A percentile compares a stretch with the other conserved stretches of the same genome.
Conservation (phyloP, 495 filamentous ascomycete species). For the Trichocladium antarcticum region DNA sequence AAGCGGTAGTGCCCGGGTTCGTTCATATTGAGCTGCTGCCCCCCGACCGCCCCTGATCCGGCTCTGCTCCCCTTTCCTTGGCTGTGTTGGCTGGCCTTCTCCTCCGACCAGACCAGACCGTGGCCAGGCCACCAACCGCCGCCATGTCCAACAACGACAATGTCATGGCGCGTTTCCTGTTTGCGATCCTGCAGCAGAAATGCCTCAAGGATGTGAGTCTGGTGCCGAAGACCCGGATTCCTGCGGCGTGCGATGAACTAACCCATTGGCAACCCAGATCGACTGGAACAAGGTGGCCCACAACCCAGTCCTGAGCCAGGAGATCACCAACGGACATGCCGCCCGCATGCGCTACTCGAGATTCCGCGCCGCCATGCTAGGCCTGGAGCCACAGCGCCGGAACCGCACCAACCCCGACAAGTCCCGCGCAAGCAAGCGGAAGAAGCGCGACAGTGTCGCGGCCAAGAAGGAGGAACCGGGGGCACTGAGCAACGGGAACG, state of each 20-base stretch:
- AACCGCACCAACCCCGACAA: slow-evolving; percentile 29
- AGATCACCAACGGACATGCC: slow-evolving; percentile 70
- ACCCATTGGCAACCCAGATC: slow-evolving; percentile 37
- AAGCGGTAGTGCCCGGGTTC: slow-evolving; percentile 2
- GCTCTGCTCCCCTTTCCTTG: slow-evolving; percentile 5
- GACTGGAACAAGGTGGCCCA: slow-evolving; percentile 62
- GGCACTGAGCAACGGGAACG: background rate
- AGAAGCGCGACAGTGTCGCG: slow-evolving; percentile 26
- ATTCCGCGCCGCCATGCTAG: slow-evolving; percentile 41
- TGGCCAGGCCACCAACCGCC: slow-evolving; percentile 4
- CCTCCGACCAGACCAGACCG: background rate
- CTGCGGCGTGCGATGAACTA: background rate
- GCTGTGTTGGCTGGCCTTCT: slow-evolving; percentile 19
- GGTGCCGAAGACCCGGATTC: background rate
- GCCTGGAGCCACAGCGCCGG: slow-evolving; percentile 31
- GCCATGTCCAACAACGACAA: slow-evolving; percentile 41
- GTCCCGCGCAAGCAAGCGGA: slow-evolving; percentile 30
- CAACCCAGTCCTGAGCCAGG: slow-evolving; percentile 38
- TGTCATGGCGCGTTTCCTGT: slow-evolving; percentile 52
- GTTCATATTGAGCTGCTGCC: slow-evolving; percentile 21
- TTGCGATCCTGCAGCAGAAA: slow-evolving; percentile 65
- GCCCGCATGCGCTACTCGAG: slow-evolving; percentile 72
- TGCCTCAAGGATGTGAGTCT: slow-evolving; percentile 58
- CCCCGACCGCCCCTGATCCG: slow-evolving; percentile 2
- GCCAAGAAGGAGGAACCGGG: slow-evolving; percentile 23